Percentiles rank a stretch among this genome's conserved stretches.
These are phyloP conservation scores for Fusarium aywerte DNA, from an alignment of 2,329 filamentous ascomycete species.

Conservation along the genomic window DNA sequence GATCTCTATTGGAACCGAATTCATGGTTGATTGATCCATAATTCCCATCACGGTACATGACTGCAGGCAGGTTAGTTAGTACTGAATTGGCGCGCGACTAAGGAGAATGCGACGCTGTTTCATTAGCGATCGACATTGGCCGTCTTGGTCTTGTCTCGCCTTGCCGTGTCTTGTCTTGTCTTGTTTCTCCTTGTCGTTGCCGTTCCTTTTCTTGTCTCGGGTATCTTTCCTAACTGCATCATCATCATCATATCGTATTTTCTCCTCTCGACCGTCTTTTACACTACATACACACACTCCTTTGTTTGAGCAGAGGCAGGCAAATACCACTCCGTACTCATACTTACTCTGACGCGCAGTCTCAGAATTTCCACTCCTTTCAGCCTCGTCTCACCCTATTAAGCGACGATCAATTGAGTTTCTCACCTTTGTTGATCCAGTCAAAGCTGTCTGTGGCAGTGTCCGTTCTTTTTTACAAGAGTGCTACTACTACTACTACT, in stretches of 20 bases:
- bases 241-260: neutral
- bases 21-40: conserved; percentile 9
- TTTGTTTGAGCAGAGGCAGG: neutral
- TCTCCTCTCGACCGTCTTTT: neutral
- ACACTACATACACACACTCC: neutral
- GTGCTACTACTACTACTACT: too few species aligned
- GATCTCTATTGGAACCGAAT: conserved; percentile 1
- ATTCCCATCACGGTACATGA: conserved; percentile 3
- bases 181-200: conserved; percentile 2
- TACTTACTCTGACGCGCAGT: conserved; percentile 8
- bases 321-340: too few species aligned
- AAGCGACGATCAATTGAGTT: conserved; percentile 1
- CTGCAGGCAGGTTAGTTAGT: neutral
- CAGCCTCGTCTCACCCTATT: neutral
- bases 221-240: neutral
- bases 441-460: conserved; percentile 26
- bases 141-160: neutral
- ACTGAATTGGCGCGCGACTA: conserved; percentile 9
- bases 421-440: conserved; percentile 6
- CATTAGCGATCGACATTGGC: conserved; percentile 34
- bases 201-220: conserved; percentile 14
- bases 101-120: conserved; percentile 25
- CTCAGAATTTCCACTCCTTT: conserved; percentile 3
- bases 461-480: neutral
- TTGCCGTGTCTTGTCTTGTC: conserved; percentile 3